phyloP scores from a whole-genome alignment of 495 filamentous ascomycete species.

The Penicillium herquei region DNA sequence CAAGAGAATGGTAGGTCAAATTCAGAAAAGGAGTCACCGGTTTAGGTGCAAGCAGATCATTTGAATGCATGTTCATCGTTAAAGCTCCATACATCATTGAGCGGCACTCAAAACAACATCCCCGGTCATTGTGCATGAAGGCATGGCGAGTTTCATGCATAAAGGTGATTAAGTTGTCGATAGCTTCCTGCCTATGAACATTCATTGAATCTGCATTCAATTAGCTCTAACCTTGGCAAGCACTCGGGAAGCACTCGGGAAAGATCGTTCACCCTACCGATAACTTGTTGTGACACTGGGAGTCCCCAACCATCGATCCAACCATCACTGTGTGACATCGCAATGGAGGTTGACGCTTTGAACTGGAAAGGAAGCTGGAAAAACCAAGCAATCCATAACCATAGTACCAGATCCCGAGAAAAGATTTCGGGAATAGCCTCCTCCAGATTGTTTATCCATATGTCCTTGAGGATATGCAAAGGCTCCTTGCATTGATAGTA shows the following conservation, averaged over 20 bases:
- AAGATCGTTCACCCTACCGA: constrained; percentile 12
- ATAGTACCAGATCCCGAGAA: constrained; percentile 32
- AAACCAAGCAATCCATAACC: constrained; percentile 39
- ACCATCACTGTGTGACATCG: constrained; percentile 19
- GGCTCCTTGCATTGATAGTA: constrained; percentile 48
- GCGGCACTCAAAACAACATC: constrained; percentile 28
- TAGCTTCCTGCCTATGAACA: constrained; percentile 12
- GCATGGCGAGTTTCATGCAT: constrained; percentile 18
- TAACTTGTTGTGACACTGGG: constrained; percentile 24
- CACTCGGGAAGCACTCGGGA: not conserved
- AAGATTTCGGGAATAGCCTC: constrained; percentile 13
- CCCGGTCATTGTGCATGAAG: constrained; percentile 12
- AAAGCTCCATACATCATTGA: constrained; percentile 33
- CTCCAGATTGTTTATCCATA: constrained; percentile 39
- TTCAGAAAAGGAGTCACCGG: constrained; percentile 20
- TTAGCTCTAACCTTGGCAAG: constrained; percentile 5
- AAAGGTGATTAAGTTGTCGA: constrained; percentile 7
- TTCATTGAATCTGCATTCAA: constrained; percentile 20
- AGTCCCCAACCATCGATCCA: constrained; percentile 24
- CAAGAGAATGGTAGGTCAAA: constrained; percentile 16
- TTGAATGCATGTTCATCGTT: constrained; percentile 22
- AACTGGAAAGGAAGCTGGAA: constrained; percentile 26
- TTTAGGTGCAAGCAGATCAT: constrained; percentile 22
- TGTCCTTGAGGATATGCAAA: constrained; percentile 38
- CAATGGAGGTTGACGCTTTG: constrained; percentile 18